Percentiles rank a stretch among this genome's conserved stretches.
Conservation (phyloP, 2,329 filamentous ascomycete species). For the Clarireedia paspali region DNA sequence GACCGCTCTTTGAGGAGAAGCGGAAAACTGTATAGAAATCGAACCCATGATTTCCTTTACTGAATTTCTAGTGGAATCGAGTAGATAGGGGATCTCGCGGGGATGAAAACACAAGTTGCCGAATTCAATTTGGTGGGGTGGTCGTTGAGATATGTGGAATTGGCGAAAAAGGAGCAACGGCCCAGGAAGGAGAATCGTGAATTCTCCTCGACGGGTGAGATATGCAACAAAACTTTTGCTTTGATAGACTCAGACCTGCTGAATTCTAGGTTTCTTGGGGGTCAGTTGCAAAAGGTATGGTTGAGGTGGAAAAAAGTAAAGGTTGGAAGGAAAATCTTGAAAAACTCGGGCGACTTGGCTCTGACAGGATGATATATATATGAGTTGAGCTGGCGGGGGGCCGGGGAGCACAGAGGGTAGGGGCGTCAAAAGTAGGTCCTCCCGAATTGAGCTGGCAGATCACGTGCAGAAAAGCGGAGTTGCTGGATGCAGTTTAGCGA, state of each 20-base stretch:
- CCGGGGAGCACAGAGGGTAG: slow-evolving; percentile 6
- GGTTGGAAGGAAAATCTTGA: not conserved
- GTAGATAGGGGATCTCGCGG: not conserved
- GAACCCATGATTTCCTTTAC: slow-evolving; percentile 19
- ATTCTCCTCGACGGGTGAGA: slow-evolving; percentile 3
- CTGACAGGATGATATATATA: not conserved
- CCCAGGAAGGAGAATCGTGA: not conserved
- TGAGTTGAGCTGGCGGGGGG: not conserved
- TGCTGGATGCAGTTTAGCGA: not conserved
- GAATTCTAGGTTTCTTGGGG: not conserved
- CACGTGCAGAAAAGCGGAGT: not conserved
- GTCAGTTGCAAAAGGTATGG: not conserved
- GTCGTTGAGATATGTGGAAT: slow-evolving; percentile 18
- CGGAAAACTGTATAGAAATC: slow-evolving; percentile 13
- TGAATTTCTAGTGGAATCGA: not conserved
- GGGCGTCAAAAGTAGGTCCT: slow-evolving; percentile 3
- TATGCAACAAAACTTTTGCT: not conserved
- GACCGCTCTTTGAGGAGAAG: slow-evolving; percentile 18
- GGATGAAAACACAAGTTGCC: slow-evolving; percentile 16
- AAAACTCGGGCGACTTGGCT: not conserved
- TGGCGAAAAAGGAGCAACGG: slow-evolving; percentile 6
- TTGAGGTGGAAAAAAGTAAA: not conserved
- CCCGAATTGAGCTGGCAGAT: not conserved
- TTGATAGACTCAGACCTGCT: slow-evolving; percentile 7
- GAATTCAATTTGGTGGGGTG: slow-evolving; percentile 16